These are phyloP conservation scores for Hypoxylon lenormandii DNA, from an alignment of 495 filamentous ascomycete species.

Conservation along the genomic window DNA sequence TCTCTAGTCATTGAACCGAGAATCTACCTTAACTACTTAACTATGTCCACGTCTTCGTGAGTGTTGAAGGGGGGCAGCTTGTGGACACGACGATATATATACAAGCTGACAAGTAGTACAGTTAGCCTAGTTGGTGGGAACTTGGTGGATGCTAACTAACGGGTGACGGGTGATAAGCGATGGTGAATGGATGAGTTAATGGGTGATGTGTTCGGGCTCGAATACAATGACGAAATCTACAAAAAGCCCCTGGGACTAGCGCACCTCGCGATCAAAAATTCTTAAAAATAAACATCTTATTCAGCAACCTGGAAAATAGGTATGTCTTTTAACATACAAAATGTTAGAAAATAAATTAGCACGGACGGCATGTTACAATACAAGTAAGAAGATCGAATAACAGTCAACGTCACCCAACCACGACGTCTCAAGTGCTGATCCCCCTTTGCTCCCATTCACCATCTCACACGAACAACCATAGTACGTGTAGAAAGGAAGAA, in stretches of 20 bases:
- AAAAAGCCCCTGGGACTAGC: slow-evolving; percentile 29
- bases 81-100: neutral
- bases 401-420: neutral
- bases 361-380: neutral
- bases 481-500: neutral
- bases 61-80: neutral
- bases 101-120: slow-evolving; percentile 19
- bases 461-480: neutral
- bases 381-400: neutral
- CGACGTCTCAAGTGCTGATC: slow-evolving; percentile 25
- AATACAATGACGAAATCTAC: slow-evolving; percentile 40
- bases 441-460: slow-evolving; percentile 5
- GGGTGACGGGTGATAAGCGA: too few relatives aligned
- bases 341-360: neutral
- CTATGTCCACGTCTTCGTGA: neutral
- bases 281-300: slow-evolving; percentile 1
- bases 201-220: slow-evolving; percentile 15
- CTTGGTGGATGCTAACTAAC: too few relatives aligned
- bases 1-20: slow-evolving; percentile 19
- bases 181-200: slow-evolving; percentile 3
- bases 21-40: slow-evolving; percentile 3
- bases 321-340: neutral
- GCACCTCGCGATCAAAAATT: slow-evolving; percentile 4
- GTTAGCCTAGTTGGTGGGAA: slow-evolving; percentile 8
- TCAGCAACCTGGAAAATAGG: neutral